Base-by-base conservation (phyloP, 1,284 basidiomycete genomes). In the Lentinus polychrous region DNA sequence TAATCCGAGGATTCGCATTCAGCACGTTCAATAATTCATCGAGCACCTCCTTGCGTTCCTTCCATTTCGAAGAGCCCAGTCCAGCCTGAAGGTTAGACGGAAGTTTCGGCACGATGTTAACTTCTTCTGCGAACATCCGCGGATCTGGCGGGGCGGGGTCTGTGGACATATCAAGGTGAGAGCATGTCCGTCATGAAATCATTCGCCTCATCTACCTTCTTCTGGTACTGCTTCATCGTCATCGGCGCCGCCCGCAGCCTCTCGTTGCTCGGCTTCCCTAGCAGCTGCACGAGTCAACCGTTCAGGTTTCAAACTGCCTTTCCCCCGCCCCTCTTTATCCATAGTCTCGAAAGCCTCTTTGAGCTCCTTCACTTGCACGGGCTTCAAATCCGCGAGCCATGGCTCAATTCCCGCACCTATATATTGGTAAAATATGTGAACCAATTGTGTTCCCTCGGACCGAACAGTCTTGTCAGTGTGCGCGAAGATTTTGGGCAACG, bases 381-480 rank as follows among this genome's bases (percentile, higher is more conserved):
- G 93, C 66, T 99, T 99, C 53, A 99, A 77, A 56, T 96, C 91
- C n/a, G 81, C 72, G 8, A 99, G 71, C 68, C 86, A 92, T 39
- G 93, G 81, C 48, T 93, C 85, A 52, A 99, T 86, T 0, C 85
- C 88, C 1, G 87, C 73, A 18, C 96, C 96, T 55, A 99, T 83
- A 64, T 84, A 94, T 54, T 87, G 86, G 71, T 99, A 95, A 5
- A 99, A 69, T 2, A 76, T 73, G 56, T 88, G 81, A 0, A 83
- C 77, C 15, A 99, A 83, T 35, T 74, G 71, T 0, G 82, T 83
- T 33, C 94, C 95, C 69, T 99, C 96, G 1, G 92, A 83, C 52
- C 96, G 88, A 43, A 99, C 96, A 32, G 82, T 89, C 71, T 99
- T 99, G 70, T 99, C 96, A 11, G 84, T 85, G 61, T 99, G 96